Evolutionary conservation across 805 yeast species (phyloP).

Genomic region (Pichia ethanolica): DNA sequence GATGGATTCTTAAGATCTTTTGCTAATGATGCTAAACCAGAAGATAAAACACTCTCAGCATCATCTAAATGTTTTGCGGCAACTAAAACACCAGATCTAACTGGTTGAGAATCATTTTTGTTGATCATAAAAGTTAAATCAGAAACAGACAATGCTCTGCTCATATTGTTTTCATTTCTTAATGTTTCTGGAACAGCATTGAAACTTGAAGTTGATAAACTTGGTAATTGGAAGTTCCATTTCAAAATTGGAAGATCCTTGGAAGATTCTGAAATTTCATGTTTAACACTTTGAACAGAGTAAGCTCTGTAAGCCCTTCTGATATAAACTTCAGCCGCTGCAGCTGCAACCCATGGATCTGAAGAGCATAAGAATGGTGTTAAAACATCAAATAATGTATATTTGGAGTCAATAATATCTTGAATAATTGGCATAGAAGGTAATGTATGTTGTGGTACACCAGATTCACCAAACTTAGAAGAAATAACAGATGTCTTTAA

Average conservation of each 20-base stretch:
- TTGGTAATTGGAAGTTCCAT: conserved; percentile 85
- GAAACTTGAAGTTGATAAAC: conserved; percentile 62
- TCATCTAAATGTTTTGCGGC: conserved; percentile 83
- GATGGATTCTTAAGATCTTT: conserved; percentile 29
- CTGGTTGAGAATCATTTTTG: conserved; percentile 53
- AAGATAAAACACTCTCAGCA: conserved; percentile 70
- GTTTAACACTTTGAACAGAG: conserved; percentile 69
- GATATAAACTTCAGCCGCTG: conserved; percentile 94
- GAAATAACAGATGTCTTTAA: conserved; percentile 86
- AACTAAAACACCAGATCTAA: conserved; percentile 79
- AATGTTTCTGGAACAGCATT: conserved; percentile 50
- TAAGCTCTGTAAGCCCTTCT: conserved; percentile 97
- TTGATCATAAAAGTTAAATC: conserved; percentile 83
- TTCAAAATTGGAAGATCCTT: conserved; percentile 61
- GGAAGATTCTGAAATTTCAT: conserved; percentile 41
- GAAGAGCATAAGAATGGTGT: conserved; percentile 79
- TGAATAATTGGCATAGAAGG: conserved; percentile 76
- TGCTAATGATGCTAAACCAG: conserved; percentile 69
- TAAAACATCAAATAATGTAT: conserved; percentile 92
- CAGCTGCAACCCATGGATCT: conserved; percentile 86
- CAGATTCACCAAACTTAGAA: conserved; percentile 78
- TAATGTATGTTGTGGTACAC: conserved; percentile 61
- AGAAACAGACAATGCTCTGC: conserved; percentile 86
- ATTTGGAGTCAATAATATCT: conserved; percentile 93
- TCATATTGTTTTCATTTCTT: conserved; percentile 35